Evolutionary conservation across 148 eudicot genomes (phyloP).

Genomic region (Salicornia ramosissima): DNA sequence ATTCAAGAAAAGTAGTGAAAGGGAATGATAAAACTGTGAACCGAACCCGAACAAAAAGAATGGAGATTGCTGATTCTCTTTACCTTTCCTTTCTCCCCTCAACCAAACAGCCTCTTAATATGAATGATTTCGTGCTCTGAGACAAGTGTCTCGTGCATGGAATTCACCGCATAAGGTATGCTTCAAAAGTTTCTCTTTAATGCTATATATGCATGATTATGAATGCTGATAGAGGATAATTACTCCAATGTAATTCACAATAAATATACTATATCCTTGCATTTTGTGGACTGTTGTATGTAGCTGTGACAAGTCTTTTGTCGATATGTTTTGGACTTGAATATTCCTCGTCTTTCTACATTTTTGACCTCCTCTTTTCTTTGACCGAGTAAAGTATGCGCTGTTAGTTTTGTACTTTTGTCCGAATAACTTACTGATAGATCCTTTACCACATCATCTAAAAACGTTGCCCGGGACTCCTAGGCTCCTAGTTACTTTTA

Average conservation of each 20-base stretch:
- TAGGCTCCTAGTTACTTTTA: too few relatives aligned
- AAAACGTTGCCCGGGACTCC: not conserved
- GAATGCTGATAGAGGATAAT: not conserved
- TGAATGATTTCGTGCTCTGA: too few relatives aligned
- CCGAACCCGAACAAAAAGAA: too few relatives aligned
- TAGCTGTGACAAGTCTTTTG: too few relatives aligned
- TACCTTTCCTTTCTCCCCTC: not conserved
- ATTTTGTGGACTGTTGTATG: constrained; percentile 1
- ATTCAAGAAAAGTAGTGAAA: too few relatives aligned
- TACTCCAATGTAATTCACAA: not conserved
- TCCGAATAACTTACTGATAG: not conserved
- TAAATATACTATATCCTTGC: not conserved
- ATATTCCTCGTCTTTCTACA: not conserved
- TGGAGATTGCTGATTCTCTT: too few relatives aligned
- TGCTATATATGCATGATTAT: not conserved
- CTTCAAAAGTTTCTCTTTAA: not conserved
- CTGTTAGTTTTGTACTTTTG: not conserved
- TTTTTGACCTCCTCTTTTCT: not conserved
- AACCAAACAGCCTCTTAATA: too few relatives aligned
- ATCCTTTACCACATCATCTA: too few relatives aligned
- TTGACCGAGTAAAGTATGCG: not conserved
- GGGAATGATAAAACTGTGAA: too few relatives aligned
- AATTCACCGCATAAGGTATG: not conserved
- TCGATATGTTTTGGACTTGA: not conserved
- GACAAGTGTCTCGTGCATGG: too few relatives aligned